Percentiles rank a stretch among this genome's conserved stretches.
phyloP scores from a whole-genome alignment of 2,329 filamentous ascomycete species.

The Calonectria multiphialidica region DNA sequence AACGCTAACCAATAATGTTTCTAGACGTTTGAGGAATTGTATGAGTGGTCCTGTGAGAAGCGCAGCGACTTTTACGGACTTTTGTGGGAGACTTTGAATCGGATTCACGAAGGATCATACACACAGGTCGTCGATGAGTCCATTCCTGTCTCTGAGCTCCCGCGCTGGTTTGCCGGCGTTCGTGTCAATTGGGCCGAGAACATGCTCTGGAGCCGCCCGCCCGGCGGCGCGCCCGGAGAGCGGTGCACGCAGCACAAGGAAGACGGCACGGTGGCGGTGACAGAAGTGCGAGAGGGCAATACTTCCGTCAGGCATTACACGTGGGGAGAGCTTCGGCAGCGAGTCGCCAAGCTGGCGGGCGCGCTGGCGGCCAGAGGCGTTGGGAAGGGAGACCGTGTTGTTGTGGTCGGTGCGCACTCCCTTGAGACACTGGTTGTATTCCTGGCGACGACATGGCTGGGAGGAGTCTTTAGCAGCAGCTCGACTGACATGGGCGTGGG shows the following conservation, averaged over 20 bases:
- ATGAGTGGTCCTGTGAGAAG: constrained; percentile 74
- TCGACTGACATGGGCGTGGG: constrained; percentile 88
- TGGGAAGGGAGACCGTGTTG: constrained; percentile 78
- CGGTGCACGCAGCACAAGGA: constrained; percentile 73
- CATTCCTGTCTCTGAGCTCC: constrained; percentile 77
- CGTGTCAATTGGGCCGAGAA: constrained; percentile 86
- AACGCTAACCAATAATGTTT: constrained; percentile 54
- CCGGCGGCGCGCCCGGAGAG: constrained; percentile 54
- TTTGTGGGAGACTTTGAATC: constrained; percentile 69
- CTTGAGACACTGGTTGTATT: constrained; percentile 80
- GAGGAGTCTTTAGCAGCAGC: constrained; percentile 80
- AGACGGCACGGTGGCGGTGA: constrained; percentile 77
- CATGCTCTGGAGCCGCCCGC: constrained; percentile 71
- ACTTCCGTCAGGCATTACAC: constrained; percentile 68
- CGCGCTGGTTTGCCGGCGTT: constrained; percentile 82
- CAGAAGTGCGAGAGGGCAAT: constrained; percentile 78
- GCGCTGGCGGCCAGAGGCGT: constrained; percentile 78
- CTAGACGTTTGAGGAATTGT: constrained; percentile 77
- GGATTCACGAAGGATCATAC: constrained; percentile 74
- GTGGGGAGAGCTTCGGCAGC: constrained; percentile 74
- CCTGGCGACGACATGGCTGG: constrained; percentile 76
- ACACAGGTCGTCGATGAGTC: constrained; percentile 75
- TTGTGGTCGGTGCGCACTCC: constrained; percentile 80
- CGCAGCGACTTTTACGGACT: constrained; percentile 75
- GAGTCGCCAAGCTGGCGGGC: constrained; percentile 70